Conservation (phyloP, 2,329 filamentous ascomycete species). For the Apiospora sp. region DNA sequence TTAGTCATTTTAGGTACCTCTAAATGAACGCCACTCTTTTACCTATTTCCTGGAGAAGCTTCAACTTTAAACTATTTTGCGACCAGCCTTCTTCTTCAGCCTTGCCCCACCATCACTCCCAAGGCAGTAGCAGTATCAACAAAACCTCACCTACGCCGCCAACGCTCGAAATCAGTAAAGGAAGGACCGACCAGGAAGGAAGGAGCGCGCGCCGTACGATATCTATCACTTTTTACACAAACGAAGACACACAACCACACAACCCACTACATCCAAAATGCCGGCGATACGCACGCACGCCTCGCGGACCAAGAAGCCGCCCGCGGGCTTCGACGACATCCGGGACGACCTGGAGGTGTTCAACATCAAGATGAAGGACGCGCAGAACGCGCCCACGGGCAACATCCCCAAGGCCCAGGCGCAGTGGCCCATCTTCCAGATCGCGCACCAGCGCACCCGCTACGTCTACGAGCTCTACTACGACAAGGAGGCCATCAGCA, state of each 20-base stretch:
- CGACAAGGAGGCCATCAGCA: slow-evolving; percentile 94
- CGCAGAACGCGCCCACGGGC: slow-evolving; percentile 86
- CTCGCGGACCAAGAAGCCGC: slow-evolving; percentile 81
- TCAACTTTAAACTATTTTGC: slow-evolving; percentile 11
- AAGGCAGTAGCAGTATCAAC: slow-evolving; percentile 11
- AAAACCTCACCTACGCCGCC: neutral
- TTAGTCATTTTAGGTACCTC: neutral
- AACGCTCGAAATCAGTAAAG: neutral
- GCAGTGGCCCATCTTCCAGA: slow-evolving; percentile 97
- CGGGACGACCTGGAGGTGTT: slow-evolving; percentile 88
- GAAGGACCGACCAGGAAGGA: neutral
- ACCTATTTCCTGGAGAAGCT: slow-evolving; percentile 17
- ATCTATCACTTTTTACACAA: too few relatives aligned
- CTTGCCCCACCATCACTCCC: slow-evolving; percentile 40
- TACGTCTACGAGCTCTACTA: slow-evolving; percentile 99
- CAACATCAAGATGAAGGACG: slow-evolving; percentile 92
- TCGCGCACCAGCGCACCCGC: slow-evolving; percentile 87
- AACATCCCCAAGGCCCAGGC: slow-evolving; percentile 86
- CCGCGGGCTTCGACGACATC: slow-evolving; percentile 87
- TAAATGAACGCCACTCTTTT: neutral
- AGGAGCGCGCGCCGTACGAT: neutral
- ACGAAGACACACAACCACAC: slow-evolving; percentile 26
- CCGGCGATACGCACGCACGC: slow-evolving; percentile 75
- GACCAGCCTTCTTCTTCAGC: slow-evolving; percentile 33
- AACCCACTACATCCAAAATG: slow-evolving; percentile 59